Evolutionary conservation across 2,329 filamentous ascomycete species (phyloP).

Genomic region (Aureobasidium sp.): DNA sequence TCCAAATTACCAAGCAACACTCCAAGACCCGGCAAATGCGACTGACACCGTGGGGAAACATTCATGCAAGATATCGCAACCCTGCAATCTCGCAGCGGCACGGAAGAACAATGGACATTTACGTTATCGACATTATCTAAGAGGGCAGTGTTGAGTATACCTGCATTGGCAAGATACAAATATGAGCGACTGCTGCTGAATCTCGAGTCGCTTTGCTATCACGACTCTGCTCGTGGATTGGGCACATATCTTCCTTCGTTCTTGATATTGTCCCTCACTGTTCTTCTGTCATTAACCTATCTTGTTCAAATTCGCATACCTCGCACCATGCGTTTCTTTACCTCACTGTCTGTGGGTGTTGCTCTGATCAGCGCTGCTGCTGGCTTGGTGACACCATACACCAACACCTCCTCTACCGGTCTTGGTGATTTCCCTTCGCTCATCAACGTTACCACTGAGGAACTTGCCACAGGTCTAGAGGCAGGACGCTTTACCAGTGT

Average conservation of each 20-base stretch:
- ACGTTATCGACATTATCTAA: conserved; percentile 8
- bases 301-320: not conserved
- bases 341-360: conserved; percentile 3
- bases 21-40: not conserved
- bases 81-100: conserved; percentile 6
- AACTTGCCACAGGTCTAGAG: conserved; percentile 44
- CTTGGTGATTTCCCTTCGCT: conserved; percentile 32
- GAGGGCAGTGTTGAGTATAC: not conserved
- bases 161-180: not conserved
- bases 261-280: not conserved
- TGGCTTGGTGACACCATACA: conserved; percentile 4
- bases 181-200: not conserved
- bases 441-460: conserved; percentile 46
- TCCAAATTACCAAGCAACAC: not conserved
- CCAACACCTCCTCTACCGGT: not conserved
- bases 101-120: not conserved
- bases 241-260: not conserved
- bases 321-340: conserved; percentile 4
- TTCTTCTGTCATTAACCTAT: not conserved
- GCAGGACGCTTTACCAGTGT: conserved; percentile 48
- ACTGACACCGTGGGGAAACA: not conserved
- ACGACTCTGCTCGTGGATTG: not conserved
- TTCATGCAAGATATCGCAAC: conserved; percentile 4
- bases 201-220: not conserved
- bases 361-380: not conserved